Base-by-base conservation (phyloP, 768 basidiomycete genomes). In the Chiua virens region DNA sequence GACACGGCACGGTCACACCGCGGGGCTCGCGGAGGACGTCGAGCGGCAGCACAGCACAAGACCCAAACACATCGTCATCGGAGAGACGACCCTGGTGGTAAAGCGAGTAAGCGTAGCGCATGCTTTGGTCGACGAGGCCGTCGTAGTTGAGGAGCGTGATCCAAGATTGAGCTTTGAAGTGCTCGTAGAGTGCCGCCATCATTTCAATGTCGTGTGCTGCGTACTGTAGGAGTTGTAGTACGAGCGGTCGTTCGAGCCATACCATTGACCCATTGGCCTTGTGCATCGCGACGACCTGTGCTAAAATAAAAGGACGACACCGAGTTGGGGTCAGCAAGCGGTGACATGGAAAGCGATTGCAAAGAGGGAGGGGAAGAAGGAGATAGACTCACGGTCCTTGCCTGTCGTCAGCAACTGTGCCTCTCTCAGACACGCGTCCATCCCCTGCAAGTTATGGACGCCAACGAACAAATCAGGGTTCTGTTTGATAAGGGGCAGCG, bases 181-280 rank as follows among this genome's bases (percentile, higher is more conserved):
- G 56, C 6, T 63, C 58, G 57, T 72, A 72, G 21, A 77, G 64
- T 2, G 60, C 52, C 11, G 59, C 64, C 47, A 78, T 71, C 51
- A 75, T 64, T 27, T 66, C 63, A 42, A 76, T 70, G 58, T 78
- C 76, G 52, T 71, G 69, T 6, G 75, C 73, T 3, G 76, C 75
- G 32, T 77, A 77, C 17, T 63, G 60, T 22, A 75, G 63, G 27
- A 77, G 66, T 14, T 64, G 60, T 1, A 64, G 36, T 6, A 61
- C n/a, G 35, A 78, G 66, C 1, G 76, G 76, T 7, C 76, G 68
- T 1, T 22, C 37, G 4, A 72, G 30, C 76, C 76, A 77, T 30
- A 66, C 50, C 1, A 36, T 52, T 23, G 62, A 65, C 0, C 66
- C 64, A 11, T 59, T 53, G 2, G 58, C 45, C 50, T 65, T 64